Evolutionary conservation across 352 stramenopile genomes (phyloP), one percentile per base, ranked within the genome.

Genomic region (Pythium folliculosum): DNA sequence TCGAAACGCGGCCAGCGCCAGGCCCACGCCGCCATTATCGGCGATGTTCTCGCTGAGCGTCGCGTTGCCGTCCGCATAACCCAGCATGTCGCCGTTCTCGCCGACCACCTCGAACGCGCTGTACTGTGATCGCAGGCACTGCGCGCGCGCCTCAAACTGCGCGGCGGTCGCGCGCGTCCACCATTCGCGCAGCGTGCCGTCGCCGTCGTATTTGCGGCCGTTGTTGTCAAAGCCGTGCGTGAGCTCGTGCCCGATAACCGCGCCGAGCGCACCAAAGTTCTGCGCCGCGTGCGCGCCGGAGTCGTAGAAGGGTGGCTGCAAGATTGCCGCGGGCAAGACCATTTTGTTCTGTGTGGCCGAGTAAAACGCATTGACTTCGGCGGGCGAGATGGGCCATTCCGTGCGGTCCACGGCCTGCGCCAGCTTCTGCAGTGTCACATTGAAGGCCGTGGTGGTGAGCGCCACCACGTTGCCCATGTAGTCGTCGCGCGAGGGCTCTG

Each of bases 171-270:
- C 72, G 25, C 81, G 38, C 4, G 85, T 96, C 94, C 95, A 98
- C 93, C 95, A 98, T 69, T 92, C 78, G 13, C 90, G 79, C 73
- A 96, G 84, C 56, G 96, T 97, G n/a, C 95, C 95, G 40, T 87
- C 65, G 25, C 70, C 88, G 52, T 94, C 81, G 53, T 86, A 97
- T 48, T 97, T 89, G 8, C 84, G 77, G 44, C 94, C 95, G 64
- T 92, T 87, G 60, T 94, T 90, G 70, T 98, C 95, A 63, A 98
- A 98, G 1, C 92, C 95, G 62, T 98, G 95, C 8, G 89, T 97
- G 70, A 98, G 95, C 75, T 98, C 95, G 69, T 98, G 95, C 0
- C 91, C 95, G 8, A 97, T 91, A 19, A 98, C 83, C 17, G 91
- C 84, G 22, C 92, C 91, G 65, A 98, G 94, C 0, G 85, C 79